Conservation (phyloP, 1,284 basidiomycete genomes). For the Ganoderma multipileum region DNA sequence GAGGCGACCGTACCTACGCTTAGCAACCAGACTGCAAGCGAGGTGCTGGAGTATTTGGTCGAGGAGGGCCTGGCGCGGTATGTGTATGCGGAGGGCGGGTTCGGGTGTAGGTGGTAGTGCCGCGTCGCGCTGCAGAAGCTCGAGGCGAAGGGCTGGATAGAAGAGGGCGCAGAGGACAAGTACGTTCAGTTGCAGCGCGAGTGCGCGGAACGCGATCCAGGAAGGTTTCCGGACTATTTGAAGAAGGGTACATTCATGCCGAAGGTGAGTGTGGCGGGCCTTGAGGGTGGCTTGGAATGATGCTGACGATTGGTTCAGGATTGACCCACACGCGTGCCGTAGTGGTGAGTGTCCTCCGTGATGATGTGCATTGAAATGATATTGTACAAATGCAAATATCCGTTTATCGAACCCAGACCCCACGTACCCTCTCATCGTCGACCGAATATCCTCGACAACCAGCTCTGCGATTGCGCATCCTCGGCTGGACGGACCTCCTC, state of each 20-base stretch:
- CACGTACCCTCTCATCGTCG: neutral
- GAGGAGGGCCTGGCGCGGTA: conserved; percentile 15
- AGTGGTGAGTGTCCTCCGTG: neutral
- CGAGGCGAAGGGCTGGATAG: conserved; percentile 14
- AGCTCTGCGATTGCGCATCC: neutral
- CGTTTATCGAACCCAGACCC: neutral
- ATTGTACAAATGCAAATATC: conserved; percentile 5
- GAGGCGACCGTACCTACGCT: conserved; percentile 9
- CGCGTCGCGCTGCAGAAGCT: conserved; percentile 16
- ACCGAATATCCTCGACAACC: conserved; percentile 10
- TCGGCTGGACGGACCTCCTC: neutral
- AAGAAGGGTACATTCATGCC: conserved; percentile 11
- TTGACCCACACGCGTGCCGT: neutral
- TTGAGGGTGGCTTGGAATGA: neutral
- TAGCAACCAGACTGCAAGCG: neutral
- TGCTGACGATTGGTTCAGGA: neutral
- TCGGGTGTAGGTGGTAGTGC: conserved; percentile 17
- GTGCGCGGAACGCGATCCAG: conserved; percentile 12
- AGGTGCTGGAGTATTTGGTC: conserved; percentile 12
- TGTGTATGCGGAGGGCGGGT: conserved; percentile 15
- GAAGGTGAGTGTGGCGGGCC: neutral
- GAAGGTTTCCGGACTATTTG: conserved; percentile 7
- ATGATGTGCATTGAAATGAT: neutral
- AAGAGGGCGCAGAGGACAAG: conserved; percentile 12
- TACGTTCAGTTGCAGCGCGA: conserved; percentile 10